These are phyloP conservation scores for Globisporangium echinulatum DNA, from an alignment of 352 stramenopile species.

Conservation along the genomic window DNA sequence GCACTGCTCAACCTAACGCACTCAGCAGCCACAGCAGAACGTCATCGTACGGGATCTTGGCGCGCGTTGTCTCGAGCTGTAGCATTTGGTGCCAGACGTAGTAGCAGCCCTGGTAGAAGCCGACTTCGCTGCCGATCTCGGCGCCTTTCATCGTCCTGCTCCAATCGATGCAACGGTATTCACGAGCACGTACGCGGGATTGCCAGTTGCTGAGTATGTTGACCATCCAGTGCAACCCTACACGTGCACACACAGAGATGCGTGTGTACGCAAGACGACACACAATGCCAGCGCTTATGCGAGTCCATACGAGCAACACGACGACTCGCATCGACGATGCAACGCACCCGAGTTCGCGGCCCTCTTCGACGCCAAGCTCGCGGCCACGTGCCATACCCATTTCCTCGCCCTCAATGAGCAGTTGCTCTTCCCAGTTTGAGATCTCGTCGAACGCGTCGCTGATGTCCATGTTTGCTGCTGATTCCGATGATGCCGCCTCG, in stretches of 20 bases:
- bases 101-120: slow-evolving; percentile 80
- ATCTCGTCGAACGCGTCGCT: slow-evolving; percentile 70
- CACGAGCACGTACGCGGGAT: slow-evolving; percentile 6
- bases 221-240: neutral
- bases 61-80: slow-evolving; percentile 21
- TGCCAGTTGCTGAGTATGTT: neutral
- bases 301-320: too few species aligned
- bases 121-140: slow-evolving; percentile 76
- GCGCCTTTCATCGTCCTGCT: slow-evolving; percentile 68
- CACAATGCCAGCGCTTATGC: neutral
- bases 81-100: slow-evolving; percentile 61
- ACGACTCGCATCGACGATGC: neutral
- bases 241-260: neutral
- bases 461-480: slow-evolving; percentile 40
- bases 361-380: slow-evolving; percentile 64
- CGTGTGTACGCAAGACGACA: neutral
- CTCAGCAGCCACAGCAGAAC: neutral
- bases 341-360: slow-evolving; percentile 59
- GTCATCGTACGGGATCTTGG: slow-evolving; percentile 35
- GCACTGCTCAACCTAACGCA: neutral
- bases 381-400: slow-evolving; percentile 47
- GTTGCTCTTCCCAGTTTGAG: slow-evolving; percentile 59
- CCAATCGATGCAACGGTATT: neutral
- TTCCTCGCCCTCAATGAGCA: slow-evolving; percentile 61
- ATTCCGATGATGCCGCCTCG: neutral